Conservation (phyloP, 2,329 filamentous ascomycete species). For the Diaporthe vexans region DNA sequence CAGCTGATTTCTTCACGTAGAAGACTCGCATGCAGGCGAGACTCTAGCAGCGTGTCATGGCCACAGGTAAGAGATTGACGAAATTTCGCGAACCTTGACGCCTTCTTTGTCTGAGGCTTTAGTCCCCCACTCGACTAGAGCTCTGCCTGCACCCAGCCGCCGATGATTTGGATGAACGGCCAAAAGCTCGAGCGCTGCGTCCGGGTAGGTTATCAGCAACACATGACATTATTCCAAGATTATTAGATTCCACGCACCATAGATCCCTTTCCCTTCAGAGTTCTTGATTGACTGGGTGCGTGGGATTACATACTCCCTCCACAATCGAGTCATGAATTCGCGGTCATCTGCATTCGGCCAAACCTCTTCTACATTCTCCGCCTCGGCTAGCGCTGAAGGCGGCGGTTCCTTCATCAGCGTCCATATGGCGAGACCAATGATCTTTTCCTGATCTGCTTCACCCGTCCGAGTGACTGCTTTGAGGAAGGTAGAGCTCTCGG, state of each 20-base stretch:
- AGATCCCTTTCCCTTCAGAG: neutral
- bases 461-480: neutral
- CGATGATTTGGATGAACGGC: conserved; percentile 1
- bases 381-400: neutral
- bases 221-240: neutral
- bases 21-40: no score
- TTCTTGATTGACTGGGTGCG: neutral
- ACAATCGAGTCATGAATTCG: neutral
- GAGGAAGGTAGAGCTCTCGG: conserved; percentile 6
- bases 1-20: neutral
- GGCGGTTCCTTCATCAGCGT: conserved; percentile 8
- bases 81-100: neutral
- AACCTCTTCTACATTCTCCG: neutral
- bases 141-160: conserved; percentile 6
- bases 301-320: conserved; percentile 10
- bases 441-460: neutral
- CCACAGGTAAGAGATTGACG: no score
- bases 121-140: conserved; percentile 15
- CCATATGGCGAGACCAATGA: conserved; percentile 7
- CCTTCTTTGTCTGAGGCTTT: neutral
- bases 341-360: conserved; percentile 7
- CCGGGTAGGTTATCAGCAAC: neutral
- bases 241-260: neutral
- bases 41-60: fast-evolving
- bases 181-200: conserved; percentile 12